phyloP scores from a whole-genome alignment of 108 stramenopile genomes.

The Fragilaria radians region DNA sequence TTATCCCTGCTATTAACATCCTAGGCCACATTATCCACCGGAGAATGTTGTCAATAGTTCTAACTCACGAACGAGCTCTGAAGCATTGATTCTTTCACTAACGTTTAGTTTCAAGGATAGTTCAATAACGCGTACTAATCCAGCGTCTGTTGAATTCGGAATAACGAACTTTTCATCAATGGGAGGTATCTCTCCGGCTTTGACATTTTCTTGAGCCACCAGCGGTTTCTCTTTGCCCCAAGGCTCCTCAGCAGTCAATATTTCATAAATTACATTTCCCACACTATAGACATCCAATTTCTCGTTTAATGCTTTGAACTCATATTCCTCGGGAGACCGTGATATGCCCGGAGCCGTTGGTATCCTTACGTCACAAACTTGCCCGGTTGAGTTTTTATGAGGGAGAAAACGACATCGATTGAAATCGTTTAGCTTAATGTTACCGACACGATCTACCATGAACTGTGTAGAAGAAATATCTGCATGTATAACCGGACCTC shows the following conservation, averaged over 20 bases:
- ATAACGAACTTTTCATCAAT: slow-evolving; percentile 5
- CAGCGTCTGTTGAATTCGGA: slow-evolving; percentile 6
- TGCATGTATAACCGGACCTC: slow-evolving; percentile 61
- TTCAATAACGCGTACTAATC: slow-evolving; percentile 3
- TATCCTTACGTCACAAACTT: slow-evolving; percentile 55
- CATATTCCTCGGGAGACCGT: slow-evolving; percentile 74
- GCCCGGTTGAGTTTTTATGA: slow-evolving; percentile 18
- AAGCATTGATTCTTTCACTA: slow-evolving; percentile 8
- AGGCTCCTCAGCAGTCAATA: slow-evolving; percentile 26
- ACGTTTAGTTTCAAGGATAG: slow-evolving; percentile 10
- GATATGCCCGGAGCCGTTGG: slow-evolving; percentile 64
- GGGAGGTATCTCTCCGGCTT: slow-evolving; percentile 7
- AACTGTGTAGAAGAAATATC: slow-evolving; percentile 76
- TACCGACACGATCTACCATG: slow-evolving; percentile 36
- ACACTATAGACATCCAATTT: slow-evolving; percentile 72
- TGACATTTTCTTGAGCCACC: slow-evolving; percentile 2
- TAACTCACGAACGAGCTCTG: neutral
- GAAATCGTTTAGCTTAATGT: slow-evolving; percentile 77
- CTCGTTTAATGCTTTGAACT: slow-evolving; percentile 43
- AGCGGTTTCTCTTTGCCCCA: slow-evolving; percentile 1
- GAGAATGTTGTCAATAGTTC: neutral
- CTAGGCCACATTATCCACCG: too few species aligned
- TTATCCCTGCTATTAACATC: too few species aligned
- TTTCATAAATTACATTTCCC: slow-evolving; percentile 65
- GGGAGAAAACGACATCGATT: slow-evolving; percentile 81